Evolutionary conservation across 2,329 filamentous ascomycete species (phyloP).

Genomic region (Sporothrix globosa): DNA sequence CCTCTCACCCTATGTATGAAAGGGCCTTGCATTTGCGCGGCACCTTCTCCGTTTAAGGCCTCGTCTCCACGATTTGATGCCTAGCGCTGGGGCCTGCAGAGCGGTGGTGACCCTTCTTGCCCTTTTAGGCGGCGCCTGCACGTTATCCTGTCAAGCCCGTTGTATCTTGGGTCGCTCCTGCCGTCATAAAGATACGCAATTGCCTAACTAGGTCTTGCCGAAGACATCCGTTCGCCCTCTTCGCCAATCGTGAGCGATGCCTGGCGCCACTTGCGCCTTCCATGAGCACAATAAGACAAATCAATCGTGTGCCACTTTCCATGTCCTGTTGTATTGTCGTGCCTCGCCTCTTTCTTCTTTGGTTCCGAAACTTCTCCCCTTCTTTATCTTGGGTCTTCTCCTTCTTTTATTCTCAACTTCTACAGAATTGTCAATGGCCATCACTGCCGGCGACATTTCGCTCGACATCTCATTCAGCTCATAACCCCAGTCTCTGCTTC

Average conservation of each 20-base stretch:
- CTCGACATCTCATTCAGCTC: not conserved
- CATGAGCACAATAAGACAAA: conserved; percentile 6
- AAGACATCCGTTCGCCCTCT: conserved; percentile 22
- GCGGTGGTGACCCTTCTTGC: not conserved
- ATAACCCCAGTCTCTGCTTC: conserved; percentile 15
- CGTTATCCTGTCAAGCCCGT: not conserved
- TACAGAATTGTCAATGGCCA: not conserved
- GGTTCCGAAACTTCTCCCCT: not conserved
- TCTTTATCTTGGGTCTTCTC: not conserved
- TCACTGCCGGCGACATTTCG: not conserved
- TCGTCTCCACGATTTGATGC: not conserved
- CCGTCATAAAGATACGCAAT: conserved; percentile 9
- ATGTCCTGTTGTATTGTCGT: not conserved
- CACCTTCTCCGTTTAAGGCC: conserved; percentile 20
- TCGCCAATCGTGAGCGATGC: conserved; percentile 24
- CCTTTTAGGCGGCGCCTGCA: not conserved
- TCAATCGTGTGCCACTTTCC: conserved; percentile 18
- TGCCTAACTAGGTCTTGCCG: conserved; percentile 30
- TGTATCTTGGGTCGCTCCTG: conserved; percentile 2
- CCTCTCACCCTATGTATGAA: conserved; percentile 8
- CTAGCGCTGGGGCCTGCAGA: not conserved
- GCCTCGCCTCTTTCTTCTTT: not conserved
- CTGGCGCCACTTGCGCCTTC: conserved; percentile 29
- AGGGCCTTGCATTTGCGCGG: conserved; percentile 27
- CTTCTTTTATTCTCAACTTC: not conserved